Conservation (phyloP, 2,329 filamentous ascomycete species). For the Aspergillus sp. region DNA sequence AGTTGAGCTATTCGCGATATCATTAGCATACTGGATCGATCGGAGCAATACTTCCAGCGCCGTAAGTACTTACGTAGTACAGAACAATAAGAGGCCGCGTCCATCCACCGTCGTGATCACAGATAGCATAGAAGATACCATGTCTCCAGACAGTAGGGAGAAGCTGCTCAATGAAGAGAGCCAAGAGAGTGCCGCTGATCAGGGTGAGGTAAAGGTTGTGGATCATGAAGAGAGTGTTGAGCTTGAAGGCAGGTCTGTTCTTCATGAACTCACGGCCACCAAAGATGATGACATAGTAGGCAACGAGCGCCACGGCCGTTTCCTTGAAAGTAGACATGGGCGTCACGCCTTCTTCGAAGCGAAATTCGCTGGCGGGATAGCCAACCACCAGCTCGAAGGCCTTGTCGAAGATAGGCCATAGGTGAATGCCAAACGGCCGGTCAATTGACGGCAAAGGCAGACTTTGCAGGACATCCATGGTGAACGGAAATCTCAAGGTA, state of each 20-base stretch:
- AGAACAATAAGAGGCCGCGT: slow-evolving; percentile 88
- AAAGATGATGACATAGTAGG: slow-evolving; percentile 93
- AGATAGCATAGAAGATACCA: slow-evolving; percentile 89
- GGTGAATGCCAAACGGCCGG: slow-evolving; percentile 82
- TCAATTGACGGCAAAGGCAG: slow-evolving; percentile 77
- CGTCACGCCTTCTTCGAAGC: slow-evolving; percentile 77
- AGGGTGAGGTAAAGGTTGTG: slow-evolving; percentile 94
- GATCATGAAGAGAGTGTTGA: slow-evolving; percentile 86
- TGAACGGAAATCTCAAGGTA: slow-evolving; percentile 18
- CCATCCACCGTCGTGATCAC: slow-evolving; percentile 76
- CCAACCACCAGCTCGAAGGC: slow-evolving; percentile 74
- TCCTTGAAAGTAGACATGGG: slow-evolving; percentile 87
- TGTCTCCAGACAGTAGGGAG: slow-evolving; percentile 76
- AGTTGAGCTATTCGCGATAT: slow-evolving; percentile 72
- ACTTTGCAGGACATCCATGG: slow-evolving; percentile 54
- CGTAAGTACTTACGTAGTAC: slow-evolving; percentile 77
- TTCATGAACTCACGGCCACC: slow-evolving; percentile 92
- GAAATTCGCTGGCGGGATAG: slow-evolving; percentile 83
- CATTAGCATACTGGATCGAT: slow-evolving; percentile 36
- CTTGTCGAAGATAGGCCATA: slow-evolving; percentile 96
- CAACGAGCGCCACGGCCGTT: slow-evolving; percentile 74
- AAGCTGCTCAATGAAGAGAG: slow-evolving; percentile 87
- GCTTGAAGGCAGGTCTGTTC: slow-evolving; percentile 78
- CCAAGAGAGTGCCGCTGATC: slow-evolving; percentile 78
- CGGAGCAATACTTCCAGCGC: slow-evolving; percentile 14